Base-by-base conservation (phyloP, 352 stramenopile genomes). In the Globisporangium viniferum region DNA sequence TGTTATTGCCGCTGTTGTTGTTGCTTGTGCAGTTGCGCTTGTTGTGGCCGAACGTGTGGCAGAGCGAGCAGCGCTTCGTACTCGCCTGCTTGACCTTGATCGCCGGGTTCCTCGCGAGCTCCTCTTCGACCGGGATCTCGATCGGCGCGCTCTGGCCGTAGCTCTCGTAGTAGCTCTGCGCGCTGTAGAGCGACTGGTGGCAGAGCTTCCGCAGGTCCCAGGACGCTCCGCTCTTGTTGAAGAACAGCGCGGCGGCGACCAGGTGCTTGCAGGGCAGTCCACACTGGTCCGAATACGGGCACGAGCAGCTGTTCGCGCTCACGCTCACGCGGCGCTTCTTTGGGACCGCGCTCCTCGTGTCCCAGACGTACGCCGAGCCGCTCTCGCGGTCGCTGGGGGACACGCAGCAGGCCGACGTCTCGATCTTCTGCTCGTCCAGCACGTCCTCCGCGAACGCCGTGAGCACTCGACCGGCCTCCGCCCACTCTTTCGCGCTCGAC, bases 271-370 rank as follows among this genome's bases (percentile, higher is more conserved):
- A 84, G 49, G 77, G 77, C 22, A 84, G 70, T 6, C 67, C 73
- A 18, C 67, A 67, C 59, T 84, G 77, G 51, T 74, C 68, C 5
- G 63, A 63, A 49, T 76, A 79, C 33, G 68, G 56, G n/a, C 77
- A 84, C 55, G 77, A 79, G 46, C 77, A 84, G 53, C 67, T 67
- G 24, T 73, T 67, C 10, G 56, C 46, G 31, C 73, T 80, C 46
- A 84, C 39, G 57, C 75, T 80, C 67, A 81, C 77, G 10, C 77
- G 77, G 5, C 73, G 71, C 44, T 84, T 84, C 67, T 73, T 84
- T 12, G 68, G 48, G 9, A 76, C 51, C 14, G 66, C 46, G 7
- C 39, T 78, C 1, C 70, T 67, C 24, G 73, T 66, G 36, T 81
- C 70, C 71, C 70, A 82, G 7, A 84, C 67, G 54, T 84, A 84